phyloP scores from a whole-genome alignment of 257 asterid genomes.

The Nicotiana sylvestris region DNA sequence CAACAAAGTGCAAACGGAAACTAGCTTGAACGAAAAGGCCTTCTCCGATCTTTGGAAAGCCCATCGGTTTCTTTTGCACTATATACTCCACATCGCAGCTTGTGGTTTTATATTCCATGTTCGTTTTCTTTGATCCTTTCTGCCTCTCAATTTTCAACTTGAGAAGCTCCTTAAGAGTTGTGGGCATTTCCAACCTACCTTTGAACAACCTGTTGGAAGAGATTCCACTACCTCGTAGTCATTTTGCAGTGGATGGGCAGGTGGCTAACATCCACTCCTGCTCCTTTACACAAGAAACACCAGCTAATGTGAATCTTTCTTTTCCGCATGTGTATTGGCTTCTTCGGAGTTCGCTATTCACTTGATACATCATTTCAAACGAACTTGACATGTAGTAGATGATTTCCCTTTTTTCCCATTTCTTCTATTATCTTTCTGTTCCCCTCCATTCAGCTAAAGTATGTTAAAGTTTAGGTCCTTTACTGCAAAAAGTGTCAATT shows the following conservation, averaged over 20 bases:
- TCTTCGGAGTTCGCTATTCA: background rate
- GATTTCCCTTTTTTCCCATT: background rate
- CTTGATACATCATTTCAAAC: background rate
- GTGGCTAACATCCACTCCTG: slow-evolving; percentile 1
- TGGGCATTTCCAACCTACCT: background rate
- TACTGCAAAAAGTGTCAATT: background rate
- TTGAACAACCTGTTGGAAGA: background rate
- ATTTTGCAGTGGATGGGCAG: background rate
- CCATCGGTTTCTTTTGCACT: background rate
- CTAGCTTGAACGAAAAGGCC: background rate
- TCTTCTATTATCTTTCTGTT: background rate
- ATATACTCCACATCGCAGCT: background rate
- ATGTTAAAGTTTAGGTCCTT: background rate
- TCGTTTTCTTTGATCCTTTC: background rate
- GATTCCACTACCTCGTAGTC: background rate
- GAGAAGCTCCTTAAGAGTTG: background rate
- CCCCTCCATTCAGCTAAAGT: background rate
- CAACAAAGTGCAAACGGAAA: background rate
- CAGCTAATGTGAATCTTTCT: background rate
- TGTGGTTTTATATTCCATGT: background rate
- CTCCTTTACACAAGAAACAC: background rate
- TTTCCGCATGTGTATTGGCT: background rate
- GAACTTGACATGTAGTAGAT: background rate
- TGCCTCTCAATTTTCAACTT: background rate
- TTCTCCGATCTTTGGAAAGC: background rate